A percentile compares a stretch with the other conserved stretches of the same genome.
Conservation (phyloP, 345 rosid genomes). For the Aethionema arabicum region DNA sequence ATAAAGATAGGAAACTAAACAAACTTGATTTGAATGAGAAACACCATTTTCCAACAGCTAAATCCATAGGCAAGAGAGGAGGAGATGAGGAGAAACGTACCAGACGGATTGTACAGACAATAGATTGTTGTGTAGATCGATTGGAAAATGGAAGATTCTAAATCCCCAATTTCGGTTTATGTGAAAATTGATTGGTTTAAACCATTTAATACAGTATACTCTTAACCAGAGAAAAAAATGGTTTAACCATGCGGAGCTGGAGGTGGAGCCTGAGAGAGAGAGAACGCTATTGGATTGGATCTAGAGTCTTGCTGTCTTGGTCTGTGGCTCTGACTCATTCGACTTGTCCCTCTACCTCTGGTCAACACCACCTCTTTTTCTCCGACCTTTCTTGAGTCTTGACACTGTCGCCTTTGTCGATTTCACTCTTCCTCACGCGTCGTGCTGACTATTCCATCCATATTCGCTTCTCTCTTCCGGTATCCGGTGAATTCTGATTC, state of each 20-base stretch:
- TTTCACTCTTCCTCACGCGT: slow-evolving; percentile 28
- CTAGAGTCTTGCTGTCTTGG: background rate
- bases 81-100: background rate
- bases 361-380: slow-evolving; percentile 29
- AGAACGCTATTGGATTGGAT: too few relatives aligned
- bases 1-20: background rate
- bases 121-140: background rate
- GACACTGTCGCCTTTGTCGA: slow-evolving; percentile 1
- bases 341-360: slow-evolving; percentile 10
- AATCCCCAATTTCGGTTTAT: too few relatives aligned
- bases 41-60: slow-evolving; percentile 7
- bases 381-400: slow-evolving; percentile 7
- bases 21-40: slow-evolving; percentile 6
- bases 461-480: slow-evolving; percentile 5
- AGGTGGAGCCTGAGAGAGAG: too few relatives aligned
- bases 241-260: too few relatives aligned
- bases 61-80: background rate
- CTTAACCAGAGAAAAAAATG: too few relatives aligned
- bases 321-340: slow-evolving; percentile 15
- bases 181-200: too few relatives aligned
- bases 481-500: slow-evolving; percentile 19
- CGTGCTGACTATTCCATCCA: background rate
- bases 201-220: too few relatives aligned
- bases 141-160: too few relatives aligned
- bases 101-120: slow-evolving; percentile 1